Evolutionary conservation across 78 protist genomes (phyloP).

Genomic region (Dictyostelium brefeldianum): DNA sequence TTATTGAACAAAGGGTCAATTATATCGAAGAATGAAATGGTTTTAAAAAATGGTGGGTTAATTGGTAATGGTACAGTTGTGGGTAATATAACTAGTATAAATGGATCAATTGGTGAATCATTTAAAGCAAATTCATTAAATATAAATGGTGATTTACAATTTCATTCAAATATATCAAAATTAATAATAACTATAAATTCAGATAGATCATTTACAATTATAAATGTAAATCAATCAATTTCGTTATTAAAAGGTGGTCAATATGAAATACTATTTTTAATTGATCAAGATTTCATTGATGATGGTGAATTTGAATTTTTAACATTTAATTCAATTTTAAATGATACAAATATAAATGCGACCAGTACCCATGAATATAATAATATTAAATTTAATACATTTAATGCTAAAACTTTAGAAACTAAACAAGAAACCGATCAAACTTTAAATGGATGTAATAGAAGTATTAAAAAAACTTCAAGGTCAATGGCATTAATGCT

Average conservation of each 20-base stretch:
- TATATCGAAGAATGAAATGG: neutral
- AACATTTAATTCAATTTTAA: neutral
- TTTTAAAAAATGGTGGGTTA: neutral
- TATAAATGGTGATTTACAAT: slow-evolving; percentile 17
- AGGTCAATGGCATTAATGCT: neutral
- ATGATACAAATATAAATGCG: no score
- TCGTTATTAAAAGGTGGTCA: neutral
- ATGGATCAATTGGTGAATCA: slow-evolving; percentile 5
- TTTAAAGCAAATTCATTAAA: neutral
- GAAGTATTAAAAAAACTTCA: neutral
- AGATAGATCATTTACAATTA: neutral
- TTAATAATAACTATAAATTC: neutral
- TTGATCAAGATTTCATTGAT: neutral
- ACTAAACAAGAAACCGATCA: neutral
- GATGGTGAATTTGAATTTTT: slow-evolving; percentile 9
- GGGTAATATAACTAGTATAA: neutral
- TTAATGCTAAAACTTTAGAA: neutral
- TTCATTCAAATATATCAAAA: neutral
- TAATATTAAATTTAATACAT: no score
- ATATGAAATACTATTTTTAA: neutral
- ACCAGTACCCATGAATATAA: no score
- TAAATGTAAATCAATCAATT: neutral
- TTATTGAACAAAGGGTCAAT: neutral
- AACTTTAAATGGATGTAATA: neutral
- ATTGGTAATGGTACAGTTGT: slow-evolving; percentile 1